These are phyloP conservation scores for Ustilago tritici DNA, from an alignment of 1,284 basidiomycete genomes.

Conservation along the genomic window DNA sequence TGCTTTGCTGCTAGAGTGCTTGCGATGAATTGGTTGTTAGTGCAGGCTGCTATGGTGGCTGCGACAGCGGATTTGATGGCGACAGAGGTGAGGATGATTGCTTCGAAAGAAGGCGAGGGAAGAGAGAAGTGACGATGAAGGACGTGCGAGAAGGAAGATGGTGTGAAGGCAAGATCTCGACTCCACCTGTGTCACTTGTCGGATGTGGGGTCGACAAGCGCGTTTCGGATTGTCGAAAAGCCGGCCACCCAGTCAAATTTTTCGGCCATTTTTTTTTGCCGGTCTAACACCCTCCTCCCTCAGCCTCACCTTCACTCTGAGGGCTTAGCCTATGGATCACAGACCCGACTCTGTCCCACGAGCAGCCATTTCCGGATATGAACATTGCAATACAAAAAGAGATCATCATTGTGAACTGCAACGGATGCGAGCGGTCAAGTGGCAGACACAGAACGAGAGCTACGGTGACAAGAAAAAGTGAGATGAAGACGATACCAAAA, in stretches of 20 bases:
- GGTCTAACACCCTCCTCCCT: background rate
- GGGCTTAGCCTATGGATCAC: too few species aligned
- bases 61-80: background rate
- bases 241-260: background rate
- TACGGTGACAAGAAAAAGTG: slow-evolving; percentile 2
- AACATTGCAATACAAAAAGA: background rate
- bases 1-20: too few species aligned
- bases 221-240: slow-evolving; percentile 1
- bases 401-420: background rate
- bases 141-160: background rate
- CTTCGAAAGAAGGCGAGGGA: background rate
- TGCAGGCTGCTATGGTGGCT: background rate
- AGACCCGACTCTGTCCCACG: too few species aligned
- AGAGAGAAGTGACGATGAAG: slow-evolving; percentile 4
- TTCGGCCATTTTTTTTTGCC: background rate
- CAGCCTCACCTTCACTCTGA: too few species aligned
- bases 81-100: background rate
- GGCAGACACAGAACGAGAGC: background rate
- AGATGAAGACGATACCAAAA: background rate
- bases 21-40: too few species aligned
- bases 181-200: slow-evolving; percentile 4
- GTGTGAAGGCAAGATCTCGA: background rate
- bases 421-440: background rate
- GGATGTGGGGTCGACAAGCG: slow-evolving; percentile 7
- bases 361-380: too few species aligned